A percentile compares a stretch with the other conserved stretches of the same genome.
phyloP scores from a whole-genome alignment of 495 filamentous ascomycete species.

The Lindgomyces ingoldianus region DNA sequence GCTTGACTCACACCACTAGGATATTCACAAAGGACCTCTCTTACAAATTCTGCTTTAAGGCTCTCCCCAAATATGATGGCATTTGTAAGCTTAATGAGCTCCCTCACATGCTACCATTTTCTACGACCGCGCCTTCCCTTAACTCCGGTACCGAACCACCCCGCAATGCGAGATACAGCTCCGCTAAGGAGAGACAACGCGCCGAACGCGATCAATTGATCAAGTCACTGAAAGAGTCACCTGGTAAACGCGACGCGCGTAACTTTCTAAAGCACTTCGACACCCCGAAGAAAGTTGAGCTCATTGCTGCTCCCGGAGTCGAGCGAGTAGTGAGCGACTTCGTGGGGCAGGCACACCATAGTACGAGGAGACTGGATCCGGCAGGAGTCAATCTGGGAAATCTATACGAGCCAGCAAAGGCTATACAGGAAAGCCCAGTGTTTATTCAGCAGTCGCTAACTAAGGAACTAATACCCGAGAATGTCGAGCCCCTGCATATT shows the following conservation, averaged over 20 bases:
- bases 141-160: background rate
- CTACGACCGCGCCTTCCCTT: background rate
- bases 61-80: background rate
- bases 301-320: background rate
- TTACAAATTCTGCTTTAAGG: constrained; percentile 12
- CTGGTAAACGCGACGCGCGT: constrained; percentile 33
- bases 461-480: constrained; percentile 8
- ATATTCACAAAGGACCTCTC: background rate
- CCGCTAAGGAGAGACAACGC: constrained; percentile 30
- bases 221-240: constrained; percentile 29
- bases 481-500: constrained; percentile 64
- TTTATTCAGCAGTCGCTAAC: constrained; percentile 52
- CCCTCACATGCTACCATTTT: background rate
- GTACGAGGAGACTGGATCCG: constrained; percentile 26
- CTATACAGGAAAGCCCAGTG: constrained; percentile 63
- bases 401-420: constrained; percentile 60
- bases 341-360: constrained; percentile 23
- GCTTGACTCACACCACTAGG: background rate
- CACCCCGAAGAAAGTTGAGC: constrained; percentile 2
- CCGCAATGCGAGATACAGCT: constrained; percentile 6
- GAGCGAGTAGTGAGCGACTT: constrained; percentile 15
- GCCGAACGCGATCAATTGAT: constrained; percentile 35
- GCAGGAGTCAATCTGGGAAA: constrained; percentile 61
- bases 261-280: constrained; percentile 38
- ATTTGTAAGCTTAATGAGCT: background rate